Base-by-base conservation (phyloP, 73 alveolate species). In the Paraurostyla sp. region DNA sequence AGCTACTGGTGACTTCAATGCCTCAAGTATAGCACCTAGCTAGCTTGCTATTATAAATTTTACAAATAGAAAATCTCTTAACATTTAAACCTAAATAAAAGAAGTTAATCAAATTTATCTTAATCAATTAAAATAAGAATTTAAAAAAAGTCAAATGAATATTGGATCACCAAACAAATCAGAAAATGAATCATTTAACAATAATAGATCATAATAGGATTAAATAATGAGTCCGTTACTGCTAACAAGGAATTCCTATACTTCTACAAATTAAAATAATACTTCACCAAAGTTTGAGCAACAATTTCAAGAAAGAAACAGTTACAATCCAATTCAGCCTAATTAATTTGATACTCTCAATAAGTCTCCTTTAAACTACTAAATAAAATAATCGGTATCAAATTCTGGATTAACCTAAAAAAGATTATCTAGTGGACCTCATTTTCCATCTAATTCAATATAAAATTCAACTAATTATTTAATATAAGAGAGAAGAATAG, bases 21-120 rank as follows among this genome's bases (percentile, higher is more conserved):
- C 82, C 41, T 36, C 60, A n/a, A n/a, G n/a, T 38, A 2, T 65
- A 35, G 82, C 82, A 38, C 82, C 82, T 22, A 65, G 82, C 41
- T 38, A 65, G 58, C 25, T 18, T 18, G 82, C 82, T 35, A 65
- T 65, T 1, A 32, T 38, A 2, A 25, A 46, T 46, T 25, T 73
- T 22, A 13, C 11, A 6, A 48, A 48, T 29, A 22, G 86, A 73
- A 73, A 50, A 45, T 73, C 86, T 3, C 32, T 38, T 36, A 65
- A 65, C 32, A 73, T 73, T 45, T 50, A 73, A 48, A 43, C 50
- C 20, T 36, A 73, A 46, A 49, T 49, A 0, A 73, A 73, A 25
- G 65, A 73, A 46, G 86, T 49, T 3, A 73, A 73, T 27, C 46
- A 73, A 56, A n/a, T 73, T 16, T 73, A 73, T 35, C 27, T 73